Base-by-base conservation (phyloP, 306 rosid genomes). In the Alnus rubra region DNA sequence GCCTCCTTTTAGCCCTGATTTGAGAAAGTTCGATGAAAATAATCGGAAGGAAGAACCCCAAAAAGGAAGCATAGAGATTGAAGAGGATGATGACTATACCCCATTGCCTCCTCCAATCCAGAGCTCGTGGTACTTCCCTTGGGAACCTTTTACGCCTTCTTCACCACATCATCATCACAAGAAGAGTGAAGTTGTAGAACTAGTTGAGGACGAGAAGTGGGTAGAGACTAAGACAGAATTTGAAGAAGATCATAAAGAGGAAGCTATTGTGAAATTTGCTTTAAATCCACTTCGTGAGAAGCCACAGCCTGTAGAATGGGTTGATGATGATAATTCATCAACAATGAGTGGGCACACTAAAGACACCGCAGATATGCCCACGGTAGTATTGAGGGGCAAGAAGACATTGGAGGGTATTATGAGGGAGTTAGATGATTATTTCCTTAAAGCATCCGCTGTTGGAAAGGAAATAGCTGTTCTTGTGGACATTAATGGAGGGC, bases 401-500 rank as follows among this genome's bases (percentile, higher is more conserved):
- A 92, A 84, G 87, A 82, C 92, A 53, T 84, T 91, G 88, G 98
- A 89, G 81, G 90, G 80, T 53, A 76, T 91, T 42, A 82, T 88
- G 68, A 86, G 85, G 79, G 96, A 87, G 83, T 86, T 95, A 10
- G 99, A 95, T 84, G 98, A 93, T 5, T 78, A 82, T 84, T 95
- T 95, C 85, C 87, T 95, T 78, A 90, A 89, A 91, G 93, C 94
- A 30, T 93, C 98, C 1, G 90, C 85, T 54, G 87, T 93, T 64
- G 82, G 85, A 67, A 91, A 87, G 84, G 98, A 91, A 78, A 90
- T 93, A 81, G 86, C 98, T 76, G 89, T 96, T 86, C 85, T 96
- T 48, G 90, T 91, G 81, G 97, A 95, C 82, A 62, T 87, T 84
- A 87, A 70, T 19, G 83, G 85, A 63, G 88, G 88, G 60, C 86